These are phyloP conservation scores for Penicillium sp. DNA, from an alignment of 2,329 filamentous ascomycete genomes.

Conservation along the genomic window DNA sequence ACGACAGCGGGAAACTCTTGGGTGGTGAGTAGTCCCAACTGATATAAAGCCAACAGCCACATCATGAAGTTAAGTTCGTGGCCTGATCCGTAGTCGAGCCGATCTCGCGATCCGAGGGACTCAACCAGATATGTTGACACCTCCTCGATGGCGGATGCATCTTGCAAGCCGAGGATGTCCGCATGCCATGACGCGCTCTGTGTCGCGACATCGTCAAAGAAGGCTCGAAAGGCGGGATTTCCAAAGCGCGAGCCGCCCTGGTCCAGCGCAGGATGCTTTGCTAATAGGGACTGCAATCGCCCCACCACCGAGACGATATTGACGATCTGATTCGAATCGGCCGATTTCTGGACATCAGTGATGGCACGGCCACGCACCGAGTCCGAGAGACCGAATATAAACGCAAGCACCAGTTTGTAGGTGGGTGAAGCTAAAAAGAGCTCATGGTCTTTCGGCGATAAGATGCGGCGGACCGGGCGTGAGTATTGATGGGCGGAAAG, in stretches of 20 bases:
- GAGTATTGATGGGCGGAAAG: constrained; percentile 56
- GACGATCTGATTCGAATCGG: constrained; percentile 54
- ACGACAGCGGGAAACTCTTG: constrained; percentile 68
- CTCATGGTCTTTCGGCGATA: constrained; percentile 73
- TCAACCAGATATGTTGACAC: constrained; percentile 72
- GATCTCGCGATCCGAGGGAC: constrained; percentile 75
- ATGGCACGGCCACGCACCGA: constrained; percentile 55
- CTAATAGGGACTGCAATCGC: constrained; percentile 60
- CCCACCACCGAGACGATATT: constrained; percentile 65
- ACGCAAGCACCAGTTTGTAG: constrained; percentile 69
- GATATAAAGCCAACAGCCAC: constrained; percentile 91
- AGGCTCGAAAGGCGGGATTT: constrained; percentile 81
- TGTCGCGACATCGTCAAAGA: constrained; percentile 54
- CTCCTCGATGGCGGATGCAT: constrained; percentile 57
- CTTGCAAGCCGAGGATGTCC: constrained; percentile 33
- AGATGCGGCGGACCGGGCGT: constrained; percentile 68
- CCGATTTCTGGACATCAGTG: constrained; percentile 22
- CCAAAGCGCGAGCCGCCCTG: constrained; percentile 87
- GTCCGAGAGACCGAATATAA: constrained; percentile 81
- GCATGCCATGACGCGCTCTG: constrained; percentile 39
- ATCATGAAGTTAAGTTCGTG: constrained; percentile 97
- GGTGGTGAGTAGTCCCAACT: constrained; percentile 59
- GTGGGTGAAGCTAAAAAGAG: constrained; percentile 73
- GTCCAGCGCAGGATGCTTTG: constrained; percentile 70
- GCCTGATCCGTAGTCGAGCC: constrained; percentile 94